Percentiles rank a stretch among this genome's conserved stretches.
Conservation (phyloP, 768 basidiomycete genomes). For the Kwoniella botswanensis region DNA sequence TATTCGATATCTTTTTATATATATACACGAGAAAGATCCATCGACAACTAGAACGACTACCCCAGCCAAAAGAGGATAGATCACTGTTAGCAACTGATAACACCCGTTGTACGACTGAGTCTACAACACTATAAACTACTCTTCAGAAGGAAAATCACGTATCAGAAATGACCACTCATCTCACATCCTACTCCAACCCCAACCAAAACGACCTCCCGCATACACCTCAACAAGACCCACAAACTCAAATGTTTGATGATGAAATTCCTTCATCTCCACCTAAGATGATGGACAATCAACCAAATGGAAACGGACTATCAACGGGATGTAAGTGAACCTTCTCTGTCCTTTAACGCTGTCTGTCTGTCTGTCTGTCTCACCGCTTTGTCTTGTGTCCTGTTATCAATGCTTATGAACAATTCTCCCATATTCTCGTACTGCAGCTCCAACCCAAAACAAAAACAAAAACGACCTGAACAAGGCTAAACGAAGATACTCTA, state of each 20-base stretch:
- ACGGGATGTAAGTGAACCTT: neutral
- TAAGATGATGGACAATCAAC: constrained; percentile 10
- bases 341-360: too few species aligned
- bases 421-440: too few species aligned
- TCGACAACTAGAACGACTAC: too few species aligned
- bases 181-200: neutral
- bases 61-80: neutral
- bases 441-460: neutral
- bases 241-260: neutral
- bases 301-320: neutral
- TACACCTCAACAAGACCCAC: constrained; percentile 6
- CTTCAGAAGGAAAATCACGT: neutral
- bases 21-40: neutral
- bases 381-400: too few species aligned
- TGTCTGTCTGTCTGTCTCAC: too few species aligned
- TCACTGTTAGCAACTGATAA: too few species aligned
- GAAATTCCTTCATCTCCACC: neutral
- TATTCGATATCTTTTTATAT: too few species aligned
- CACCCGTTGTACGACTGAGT: too few species aligned
- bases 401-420: neutral
- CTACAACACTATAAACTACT: too few species aligned
- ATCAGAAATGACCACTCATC: constrained; percentile 8
- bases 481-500: constrained; percentile 22
- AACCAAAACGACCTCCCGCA: constrained; percentile 9
- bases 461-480: constrained; percentile 11